A percentile compares a stretch with the other conserved stretches of the same genome.
Evolutionary conservation across 2,329 filamentous ascomycete genomes (phyloP).

Genomic region (Ophiostoma australiae): DNA sequence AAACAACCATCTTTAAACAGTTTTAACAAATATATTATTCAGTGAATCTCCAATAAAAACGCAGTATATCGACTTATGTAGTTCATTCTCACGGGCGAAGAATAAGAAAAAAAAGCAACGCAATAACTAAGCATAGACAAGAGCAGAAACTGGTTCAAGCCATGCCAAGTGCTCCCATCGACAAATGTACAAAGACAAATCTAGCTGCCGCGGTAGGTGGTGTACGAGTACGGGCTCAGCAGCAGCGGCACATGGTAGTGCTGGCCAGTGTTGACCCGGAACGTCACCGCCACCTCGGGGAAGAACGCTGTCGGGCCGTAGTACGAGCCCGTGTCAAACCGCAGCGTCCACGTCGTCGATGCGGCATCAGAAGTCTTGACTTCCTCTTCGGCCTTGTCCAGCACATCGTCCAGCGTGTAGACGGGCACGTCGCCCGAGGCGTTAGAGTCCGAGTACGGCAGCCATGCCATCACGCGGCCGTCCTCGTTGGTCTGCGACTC

Average conservation of each 20-base stretch:
- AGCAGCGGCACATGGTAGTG: constrained; percentile 77
- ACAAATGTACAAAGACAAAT: constrained; percentile 36
- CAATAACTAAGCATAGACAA: neutral
- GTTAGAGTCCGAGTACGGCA: constrained; percentile 49
- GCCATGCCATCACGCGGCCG: constrained; percentile 68
- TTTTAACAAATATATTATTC: too few relatives aligned
- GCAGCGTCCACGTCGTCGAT: constrained; percentile 59
- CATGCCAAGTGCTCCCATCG: neutral
- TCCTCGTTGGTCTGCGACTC: constrained; percentile 68
- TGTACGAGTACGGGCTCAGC: constrained; percentile 73
- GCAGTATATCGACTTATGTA: neutral
- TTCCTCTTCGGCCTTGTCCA: constrained; percentile 38
- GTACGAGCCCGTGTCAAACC: constrained; percentile 68
- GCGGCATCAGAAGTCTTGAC: constrained; percentile 29
- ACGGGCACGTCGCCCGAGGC: constrained; percentile 53
- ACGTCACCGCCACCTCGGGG: constrained; percentile 53
- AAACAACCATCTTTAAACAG: too few relatives aligned
- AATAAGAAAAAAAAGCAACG: neutral
- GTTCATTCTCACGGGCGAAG: neutral
- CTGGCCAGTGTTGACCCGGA: constrained; percentile 51
- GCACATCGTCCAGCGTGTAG: constrained; percentile 54
- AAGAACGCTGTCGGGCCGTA: constrained; percentile 61
- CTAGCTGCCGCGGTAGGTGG: constrained; percentile 69
- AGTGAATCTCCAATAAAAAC: neutral
- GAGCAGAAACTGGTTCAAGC: neutral